Percentiles rank a stretch among this genome's conserved stretches.
phyloP scores from a whole-genome alignment of 192 early-diverging fungal genomes.

The Podila horticola region DNA sequence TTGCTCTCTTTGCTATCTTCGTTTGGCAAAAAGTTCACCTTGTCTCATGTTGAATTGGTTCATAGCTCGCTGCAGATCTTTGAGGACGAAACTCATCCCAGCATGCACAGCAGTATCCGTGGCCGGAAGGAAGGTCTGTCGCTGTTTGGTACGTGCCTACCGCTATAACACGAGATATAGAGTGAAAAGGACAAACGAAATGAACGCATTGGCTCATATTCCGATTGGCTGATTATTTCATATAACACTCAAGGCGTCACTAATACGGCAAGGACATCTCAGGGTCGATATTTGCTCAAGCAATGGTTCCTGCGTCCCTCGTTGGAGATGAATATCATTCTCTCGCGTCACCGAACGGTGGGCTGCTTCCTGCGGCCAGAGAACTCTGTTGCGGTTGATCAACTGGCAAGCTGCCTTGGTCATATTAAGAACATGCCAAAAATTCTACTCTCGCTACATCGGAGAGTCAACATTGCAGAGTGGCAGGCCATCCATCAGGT shows the following conservation, averaged over 20 bases:
- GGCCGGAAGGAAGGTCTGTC: conserved; percentile 75
- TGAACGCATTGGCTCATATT: not conserved
- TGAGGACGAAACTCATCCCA: conserved; percentile 81
- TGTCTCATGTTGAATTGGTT: not conserved
- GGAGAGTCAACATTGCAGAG: conserved; percentile 58
- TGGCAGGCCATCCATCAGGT: conserved; percentile 75
- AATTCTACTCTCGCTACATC: conserved; percentile 55
- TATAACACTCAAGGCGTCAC: conserved; percentile 60
- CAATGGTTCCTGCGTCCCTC: conserved; percentile 78
- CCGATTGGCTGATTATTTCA: not conserved
- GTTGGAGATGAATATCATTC: conserved; percentile 56
- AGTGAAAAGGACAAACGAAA: not conserved
- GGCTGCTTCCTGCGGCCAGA: conserved; percentile 59
- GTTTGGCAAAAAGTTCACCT: not conserved
- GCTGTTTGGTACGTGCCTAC: conserved; percentile 68
- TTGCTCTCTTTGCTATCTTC: not conserved
- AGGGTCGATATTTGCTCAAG: conserved; percentile 65
- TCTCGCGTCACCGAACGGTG: conserved; percentile 66
- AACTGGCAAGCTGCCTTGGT: conserved; percentile 55
- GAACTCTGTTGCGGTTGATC: conserved; percentile 51
- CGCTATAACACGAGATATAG: too few species aligned
- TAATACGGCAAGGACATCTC: conserved; percentile 66
- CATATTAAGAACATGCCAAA: conserved; percentile 62
- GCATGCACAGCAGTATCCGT: conserved; percentile 72
- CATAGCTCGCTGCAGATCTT: conserved; percentile 85